Evolutionary conservation across 495 filamentous ascomycete species (phyloP).

Genomic region (Penicillium parvum): DNA sequence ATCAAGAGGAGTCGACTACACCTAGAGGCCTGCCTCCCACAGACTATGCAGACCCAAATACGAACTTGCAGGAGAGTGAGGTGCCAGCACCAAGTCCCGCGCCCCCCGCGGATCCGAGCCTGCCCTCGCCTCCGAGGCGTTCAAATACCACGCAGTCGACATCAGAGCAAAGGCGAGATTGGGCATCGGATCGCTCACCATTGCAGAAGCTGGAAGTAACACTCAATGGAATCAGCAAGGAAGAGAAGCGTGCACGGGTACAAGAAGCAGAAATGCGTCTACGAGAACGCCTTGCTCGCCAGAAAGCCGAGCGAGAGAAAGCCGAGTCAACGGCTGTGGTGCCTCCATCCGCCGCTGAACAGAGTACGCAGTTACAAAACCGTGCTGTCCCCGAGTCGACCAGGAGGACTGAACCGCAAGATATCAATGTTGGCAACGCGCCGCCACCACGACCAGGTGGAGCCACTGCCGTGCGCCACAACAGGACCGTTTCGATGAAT

Average conservation of each 20-base stretch:
- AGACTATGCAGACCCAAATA: conserved; percentile 3
- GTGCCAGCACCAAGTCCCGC: background rate
- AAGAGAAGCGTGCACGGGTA: conserved; percentile 79
- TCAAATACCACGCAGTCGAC: conserved; percentile 38
- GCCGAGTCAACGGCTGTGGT: conserved; percentile 11
- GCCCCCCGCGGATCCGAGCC: conserved; percentile 1
- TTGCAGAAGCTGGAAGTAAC: conserved; percentile 88
- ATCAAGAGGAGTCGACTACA: conserved; percentile 19
- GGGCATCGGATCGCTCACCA: conserved; percentile 77
- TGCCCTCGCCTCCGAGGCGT: conserved; percentile 22
- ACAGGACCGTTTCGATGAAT: conserved; percentile 14
- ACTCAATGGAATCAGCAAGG: conserved; percentile 83
- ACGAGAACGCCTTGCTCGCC: conserved; percentile 46
- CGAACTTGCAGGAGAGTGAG: conserved; percentile 8
- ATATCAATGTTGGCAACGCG: background rate
- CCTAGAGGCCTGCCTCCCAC: conserved; percentile 17
- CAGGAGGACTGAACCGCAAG: conserved; percentile 3
- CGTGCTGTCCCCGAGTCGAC: background rate
- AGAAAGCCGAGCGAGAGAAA: conserved; percentile 25
- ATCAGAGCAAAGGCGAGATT: conserved; percentile 34
- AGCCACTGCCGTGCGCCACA: conserved; percentile 12
- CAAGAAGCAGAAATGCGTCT: conserved; percentile 66
- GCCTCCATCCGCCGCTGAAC: conserved; percentile 1
- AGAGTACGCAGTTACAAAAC: conserved; percentile 3
- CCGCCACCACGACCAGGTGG: conserved; percentile 8